Evolutionary conservation across 78 protist genomes (phyloP).

Genomic region (Anaeramoeba flamelloides): DNA sequence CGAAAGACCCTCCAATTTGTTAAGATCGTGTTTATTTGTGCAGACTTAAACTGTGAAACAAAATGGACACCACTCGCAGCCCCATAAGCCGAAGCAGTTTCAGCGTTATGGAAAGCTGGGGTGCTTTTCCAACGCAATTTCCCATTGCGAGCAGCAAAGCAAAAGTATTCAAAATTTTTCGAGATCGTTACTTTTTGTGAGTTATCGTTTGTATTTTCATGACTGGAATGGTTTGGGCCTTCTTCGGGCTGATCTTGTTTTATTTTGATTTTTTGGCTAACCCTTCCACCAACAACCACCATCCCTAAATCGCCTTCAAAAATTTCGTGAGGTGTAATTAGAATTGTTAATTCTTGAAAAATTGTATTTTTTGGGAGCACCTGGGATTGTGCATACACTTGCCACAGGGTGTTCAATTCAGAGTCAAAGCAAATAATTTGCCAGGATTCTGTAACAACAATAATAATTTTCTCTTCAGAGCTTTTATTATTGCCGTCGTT

Average conservation of each 20-base stretch:
- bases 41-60: not conserved
- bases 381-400: not conserved
- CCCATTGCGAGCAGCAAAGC: not conserved
- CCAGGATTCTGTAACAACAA: not conserved
- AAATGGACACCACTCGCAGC: not conserved
- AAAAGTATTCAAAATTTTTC: not conserved
- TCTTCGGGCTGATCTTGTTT: not conserved
- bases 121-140: not conserved
- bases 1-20: not conserved
- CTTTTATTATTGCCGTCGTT: too few species aligned
- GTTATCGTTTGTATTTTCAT: not conserved
- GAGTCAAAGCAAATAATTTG: not conserved
- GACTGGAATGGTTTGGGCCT: not conserved
- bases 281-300: not conserved
- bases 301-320: not conserved
- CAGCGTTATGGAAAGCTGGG: too few species aligned
- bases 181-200: not conserved
- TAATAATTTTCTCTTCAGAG: too few species aligned
- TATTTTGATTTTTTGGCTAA: not conserved
- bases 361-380: not conserved
- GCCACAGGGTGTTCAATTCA: not conserved
- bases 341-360: not conserved
- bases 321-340: not conserved
- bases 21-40: not conserved
- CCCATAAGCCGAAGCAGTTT: not conserved